Conservation (phyloP, 2,329 filamentous ascomycete genomes). For the Coleophoma crateriformis region DNA sequence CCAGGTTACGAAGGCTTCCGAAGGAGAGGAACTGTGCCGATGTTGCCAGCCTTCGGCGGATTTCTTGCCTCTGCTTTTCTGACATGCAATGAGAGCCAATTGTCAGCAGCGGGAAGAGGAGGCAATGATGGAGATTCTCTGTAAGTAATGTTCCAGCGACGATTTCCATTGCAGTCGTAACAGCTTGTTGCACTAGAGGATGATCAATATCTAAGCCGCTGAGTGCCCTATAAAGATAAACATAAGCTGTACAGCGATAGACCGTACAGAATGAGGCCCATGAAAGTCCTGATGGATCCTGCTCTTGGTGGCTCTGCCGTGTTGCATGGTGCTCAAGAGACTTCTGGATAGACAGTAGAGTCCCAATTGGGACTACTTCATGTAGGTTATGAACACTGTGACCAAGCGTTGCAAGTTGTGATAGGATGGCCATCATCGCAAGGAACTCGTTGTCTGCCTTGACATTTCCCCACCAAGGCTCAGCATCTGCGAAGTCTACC, state of each 20-base stretch:
- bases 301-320: conserved; percentile 6
- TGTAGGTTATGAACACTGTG: conserved; percentile 19
- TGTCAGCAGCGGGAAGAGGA: conserved; percentile 32
- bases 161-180: conserved; percentile 29
- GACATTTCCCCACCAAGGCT: conserved; percentile 36
- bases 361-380: conserved; percentile 16
- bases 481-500: conserved; percentile 31
- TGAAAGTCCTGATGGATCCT: conserved; percentile 17
- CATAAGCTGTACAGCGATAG: conserved; percentile 28
- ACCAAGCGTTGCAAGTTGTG: conserved; percentile 28
- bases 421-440: conserved; percentile 25
- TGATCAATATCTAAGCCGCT: conserved; percentile 33
- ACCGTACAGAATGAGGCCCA: conserved; percentile 33
- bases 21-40: conserved; percentile 19
- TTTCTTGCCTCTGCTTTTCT: conserved; percentile 20
- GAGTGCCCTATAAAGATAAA: conserved; percentile 37
- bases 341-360: conserved; percentile 17
- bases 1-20: conserved; percentile 17
- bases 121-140: conserved; percentile 32
- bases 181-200: conserved; percentile 33
- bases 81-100: conserved; percentile 30
- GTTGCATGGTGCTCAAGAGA: conserved; percentile 19
- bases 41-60: conserved; percentile 16
- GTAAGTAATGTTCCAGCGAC: conserved; percentile 30
- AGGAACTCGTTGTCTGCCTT: conserved; percentile 24